These are phyloP conservation scores for Cyphellophora attinorum DNA, from an alignment of 2,329 filamentous ascomycete species.

Conservation along the genomic window DNA sequence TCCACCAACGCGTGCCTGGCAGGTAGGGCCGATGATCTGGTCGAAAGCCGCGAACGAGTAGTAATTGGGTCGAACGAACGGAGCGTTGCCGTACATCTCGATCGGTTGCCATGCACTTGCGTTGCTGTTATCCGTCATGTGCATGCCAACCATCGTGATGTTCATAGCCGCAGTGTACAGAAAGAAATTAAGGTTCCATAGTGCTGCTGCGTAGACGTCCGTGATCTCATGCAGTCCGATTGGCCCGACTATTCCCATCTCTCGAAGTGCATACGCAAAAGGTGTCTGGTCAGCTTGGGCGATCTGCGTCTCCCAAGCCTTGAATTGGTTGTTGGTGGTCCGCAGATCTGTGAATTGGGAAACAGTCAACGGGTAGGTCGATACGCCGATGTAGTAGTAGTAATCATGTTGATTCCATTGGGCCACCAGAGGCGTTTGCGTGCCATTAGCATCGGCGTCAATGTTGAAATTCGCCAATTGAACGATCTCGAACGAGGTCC, in stretches of 20 bases:
- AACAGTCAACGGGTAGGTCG: slow-evolving; percentile 33
- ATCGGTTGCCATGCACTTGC: slow-evolving; percentile 42
- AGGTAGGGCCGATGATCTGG: slow-evolving; percentile 38
- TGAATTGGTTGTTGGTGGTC: slow-evolving; percentile 38
- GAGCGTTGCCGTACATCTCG: slow-evolving; percentile 26
- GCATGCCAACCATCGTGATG: slow-evolving; percentile 40
- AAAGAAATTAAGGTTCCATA: slow-evolving; percentile 46
- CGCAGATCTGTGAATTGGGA: slow-evolving; percentile 36
- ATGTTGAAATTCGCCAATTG: slow-evolving; percentile 33
- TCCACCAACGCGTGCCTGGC: slow-evolving; percentile 34
- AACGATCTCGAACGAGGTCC: slow-evolving; percentile 38
- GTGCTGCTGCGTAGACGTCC: slow-evolving; percentile 39
- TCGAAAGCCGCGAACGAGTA: slow-evolving; percentile 43
- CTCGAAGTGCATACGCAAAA: slow-evolving; percentile 39
- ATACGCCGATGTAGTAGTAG: slow-evolving; percentile 43
- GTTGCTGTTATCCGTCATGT: slow-evolving; percentile 46
- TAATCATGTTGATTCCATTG: slow-evolving; percentile 47
- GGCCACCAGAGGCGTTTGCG: slow-evolving; percentile 25
- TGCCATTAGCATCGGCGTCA: slow-evolving; percentile 25
- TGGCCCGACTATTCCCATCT: slow-evolving; percentile 43
- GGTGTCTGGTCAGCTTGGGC: slow-evolving; percentile 30
- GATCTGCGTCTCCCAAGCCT: slow-evolving; percentile 36
- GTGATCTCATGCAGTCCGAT: slow-evolving; percentile 37
- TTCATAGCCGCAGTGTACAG: slow-evolving; percentile 39
- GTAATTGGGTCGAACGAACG: slow-evolving; percentile 40